Percentiles rank a stretch among this genome's conserved stretches.
phyloP scores from a whole-genome alignment of 768 basidiomycete species.

The Suillus hirtellus region DNA sequence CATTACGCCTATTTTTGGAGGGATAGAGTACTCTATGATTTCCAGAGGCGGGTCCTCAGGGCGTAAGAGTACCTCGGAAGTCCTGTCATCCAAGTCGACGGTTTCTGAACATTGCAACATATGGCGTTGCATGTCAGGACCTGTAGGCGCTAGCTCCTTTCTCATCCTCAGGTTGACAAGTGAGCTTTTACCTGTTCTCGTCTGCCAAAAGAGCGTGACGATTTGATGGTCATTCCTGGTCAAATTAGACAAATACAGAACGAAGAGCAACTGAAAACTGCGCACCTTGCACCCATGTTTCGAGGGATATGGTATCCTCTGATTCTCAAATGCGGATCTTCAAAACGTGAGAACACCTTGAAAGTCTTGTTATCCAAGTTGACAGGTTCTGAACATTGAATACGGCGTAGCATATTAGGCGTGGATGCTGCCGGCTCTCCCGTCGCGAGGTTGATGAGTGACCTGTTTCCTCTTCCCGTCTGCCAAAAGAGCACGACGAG shows the following conservation, averaged over 20 bases:
- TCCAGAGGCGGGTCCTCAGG: constrained; percentile 27
- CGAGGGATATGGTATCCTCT: constrained; percentile 18
- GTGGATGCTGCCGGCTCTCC: constrained; percentile 18
- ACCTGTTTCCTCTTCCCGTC: constrained; percentile 35
- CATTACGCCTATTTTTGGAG: not conserved
- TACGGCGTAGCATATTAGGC: constrained; percentile 31
- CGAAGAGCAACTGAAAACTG: not conserved
- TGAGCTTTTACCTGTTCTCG: constrained; percentile 36
- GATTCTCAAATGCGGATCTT: constrained; percentile 25
- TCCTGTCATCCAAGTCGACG: constrained; percentile 23
- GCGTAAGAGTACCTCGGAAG: constrained; percentile 32
- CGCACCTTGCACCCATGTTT: not conserved
- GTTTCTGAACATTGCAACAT: constrained; percentile 30
- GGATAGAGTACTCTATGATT: constrained; percentile 18
- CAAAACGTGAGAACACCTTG: constrained; percentile 33
- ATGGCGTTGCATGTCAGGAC: constrained; percentile 28
- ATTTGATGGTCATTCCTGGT: constrained; percentile 13
- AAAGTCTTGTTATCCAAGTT: constrained; percentile 22
- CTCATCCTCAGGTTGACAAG: constrained; percentile 37
- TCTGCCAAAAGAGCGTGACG: constrained; percentile 41
- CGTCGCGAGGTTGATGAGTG: constrained; percentile 37
- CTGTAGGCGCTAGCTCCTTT: constrained; percentile 18
- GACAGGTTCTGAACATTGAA: constrained; percentile 26
- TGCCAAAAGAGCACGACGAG: constrained; percentile 43
- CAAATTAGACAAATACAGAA: not conserved